phyloP scores from a whole-genome alignment of 2,329 filamentous ascomycete genomes.

The Talaromyces funiculosus region DNA sequence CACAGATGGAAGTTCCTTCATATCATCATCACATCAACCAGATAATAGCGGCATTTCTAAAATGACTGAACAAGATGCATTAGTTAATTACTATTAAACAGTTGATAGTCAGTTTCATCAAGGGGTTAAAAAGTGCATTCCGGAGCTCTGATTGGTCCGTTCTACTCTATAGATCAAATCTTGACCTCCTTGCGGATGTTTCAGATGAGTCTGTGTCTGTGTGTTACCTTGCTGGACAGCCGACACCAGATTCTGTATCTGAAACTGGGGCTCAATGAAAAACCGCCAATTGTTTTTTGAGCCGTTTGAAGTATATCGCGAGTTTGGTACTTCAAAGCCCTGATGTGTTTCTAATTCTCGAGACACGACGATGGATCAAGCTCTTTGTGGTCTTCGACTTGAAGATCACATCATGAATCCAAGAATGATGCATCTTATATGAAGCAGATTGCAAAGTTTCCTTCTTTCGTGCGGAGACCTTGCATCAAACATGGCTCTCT shows the following conservation, averaged over 20 bases:
- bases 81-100: neutral
- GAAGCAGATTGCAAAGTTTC: neutral
- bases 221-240: neutral
- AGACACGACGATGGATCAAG: neutral
- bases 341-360: neutral
- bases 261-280: neutral
- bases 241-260: neutral
- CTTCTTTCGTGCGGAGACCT: neutral
- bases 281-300: neutral
- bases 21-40: neutral
- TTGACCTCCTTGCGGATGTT: conserved; percentile 1
- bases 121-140: neutral
- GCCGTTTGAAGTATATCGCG: neutral
- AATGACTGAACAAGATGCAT: neutral
- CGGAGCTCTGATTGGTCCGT: neutral
- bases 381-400: neutral
- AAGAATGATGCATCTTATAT: neutral
- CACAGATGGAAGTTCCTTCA: neutral
- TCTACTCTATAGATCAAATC: neutral
- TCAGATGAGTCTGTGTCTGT: neutral
- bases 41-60: neutral
- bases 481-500: neutral
- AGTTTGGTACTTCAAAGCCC: neutral
- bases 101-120: neutral
- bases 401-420: neutral